Base-by-base conservation (phyloP, 1,284 basidiomycete genomes). In the Trametes hirsuta region DNA sequence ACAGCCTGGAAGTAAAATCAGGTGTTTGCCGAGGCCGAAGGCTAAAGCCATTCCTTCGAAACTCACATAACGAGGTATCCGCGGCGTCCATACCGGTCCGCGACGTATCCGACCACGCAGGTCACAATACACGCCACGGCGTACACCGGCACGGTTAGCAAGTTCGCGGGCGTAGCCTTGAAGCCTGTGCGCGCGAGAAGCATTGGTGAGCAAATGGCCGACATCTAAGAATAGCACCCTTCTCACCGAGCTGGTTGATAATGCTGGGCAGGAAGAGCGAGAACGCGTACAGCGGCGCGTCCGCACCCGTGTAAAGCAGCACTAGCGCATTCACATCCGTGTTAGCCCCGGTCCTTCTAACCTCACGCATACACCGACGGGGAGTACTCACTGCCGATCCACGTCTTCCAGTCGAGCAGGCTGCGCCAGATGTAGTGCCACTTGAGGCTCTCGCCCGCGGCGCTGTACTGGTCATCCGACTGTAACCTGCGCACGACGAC, bases 361-460 rank as follows among this genome's bases (percentile, higher is more conserved):
- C 18, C 18, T 2, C 12, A 14, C 21, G 14, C 44, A n/a, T 21
- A 4, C 6, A 14, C 1, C 0, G 10, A 14, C 35, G 41, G 3
- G 36, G 71, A 30, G 8, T 80, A 68, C 72, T 62, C 58, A 87
- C 87, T 87, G 41, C 79, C 83, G 14, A 88, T 58, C 83, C 87
- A 91, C 0, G 87, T 90, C 76, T 91, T 91, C 86, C 86, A 89
- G 65, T 92, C 90, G 11, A 75, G 58, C 58, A 90, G 66, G 67
- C 85, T 87, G 64, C 83, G 76, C 71, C 72, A 78, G 50, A 92
- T 84, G 67, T 87, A 86, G 67, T 82, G 84, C 82, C 80, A 78
- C 58, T 72, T 79, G 61, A 91, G 78, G 47, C 72, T 75, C 72
- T 92, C 89, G 24, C 89, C 89, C 5, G 81, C 87, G 4, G 88